A percentile compares a stretch with the other conserved stretches of the same genome.
These are phyloP conservation scores for Periconia macrospinosa DNA, from an alignment of 2,329 filamentous ascomycete species.

Conservation along the genomic window DNA sequence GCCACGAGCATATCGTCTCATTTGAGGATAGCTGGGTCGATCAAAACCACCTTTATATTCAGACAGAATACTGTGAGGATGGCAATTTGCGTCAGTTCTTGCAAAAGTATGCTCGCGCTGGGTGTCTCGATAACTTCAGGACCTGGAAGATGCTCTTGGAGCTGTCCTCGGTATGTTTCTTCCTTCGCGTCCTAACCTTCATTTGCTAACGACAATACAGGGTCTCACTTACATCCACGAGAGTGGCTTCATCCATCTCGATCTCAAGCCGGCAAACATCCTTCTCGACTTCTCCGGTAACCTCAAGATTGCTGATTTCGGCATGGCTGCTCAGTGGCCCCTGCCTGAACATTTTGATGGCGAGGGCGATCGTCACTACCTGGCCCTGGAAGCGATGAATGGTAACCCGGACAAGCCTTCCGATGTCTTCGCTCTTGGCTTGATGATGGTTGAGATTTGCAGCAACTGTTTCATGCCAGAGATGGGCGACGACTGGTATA, in stretches of 20 bases:
- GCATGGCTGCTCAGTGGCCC: conserved; percentile 78
- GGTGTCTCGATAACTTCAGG: conserved; percentile 90
- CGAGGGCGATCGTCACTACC: conserved; percentile 95
- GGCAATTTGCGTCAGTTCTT: conserved; percentile 88
- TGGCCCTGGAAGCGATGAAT: conserved; percentile 87
- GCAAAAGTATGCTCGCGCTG: conserved; percentile 77
- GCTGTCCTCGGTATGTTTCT: conserved; percentile 69
- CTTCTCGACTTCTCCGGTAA: conserved; percentile 79
- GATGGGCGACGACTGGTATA: conserved; percentile 89
- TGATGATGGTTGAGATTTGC: conserved; percentile 93
- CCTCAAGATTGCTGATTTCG: conserved; percentile 85
- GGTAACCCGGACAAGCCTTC: conserved; percentile 87
- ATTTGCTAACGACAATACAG: conserved; percentile 51
- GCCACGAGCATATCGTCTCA: conserved; percentile 82
- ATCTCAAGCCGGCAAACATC: conserved; percentile 83
- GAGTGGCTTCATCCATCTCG: conserved; percentile 80
- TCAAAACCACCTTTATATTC: conserved; percentile 85
- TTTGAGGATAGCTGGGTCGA: conserved; percentile 88
- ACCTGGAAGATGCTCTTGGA: conserved; percentile 98
- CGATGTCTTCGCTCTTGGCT: conserved; percentile 89
- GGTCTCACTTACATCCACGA: conserved; percentile 90
- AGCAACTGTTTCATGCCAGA: conserved; percentile 93
- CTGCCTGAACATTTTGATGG: conserved; percentile 76
- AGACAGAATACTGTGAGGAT: conserved; percentile 95
- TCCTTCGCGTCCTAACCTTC: neutral